Evolutionary conservation across 2,329 filamentous ascomycete species (phyloP).

Genomic region (Apiospora arundinis): DNA sequence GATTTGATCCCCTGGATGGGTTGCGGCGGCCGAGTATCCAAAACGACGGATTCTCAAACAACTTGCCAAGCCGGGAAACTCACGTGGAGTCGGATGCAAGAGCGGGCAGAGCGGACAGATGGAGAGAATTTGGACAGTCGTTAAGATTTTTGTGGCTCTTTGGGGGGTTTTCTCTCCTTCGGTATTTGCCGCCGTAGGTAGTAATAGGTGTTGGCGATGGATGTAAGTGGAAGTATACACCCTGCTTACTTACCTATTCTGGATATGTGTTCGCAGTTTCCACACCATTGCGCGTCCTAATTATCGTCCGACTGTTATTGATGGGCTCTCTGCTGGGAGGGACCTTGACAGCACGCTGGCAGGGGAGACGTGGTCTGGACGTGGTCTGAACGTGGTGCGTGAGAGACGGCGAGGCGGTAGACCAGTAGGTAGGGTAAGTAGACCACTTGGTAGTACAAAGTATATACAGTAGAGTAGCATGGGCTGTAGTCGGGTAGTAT

Average conservation of each 20-base stretch:
- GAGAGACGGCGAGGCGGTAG: too few species aligned
- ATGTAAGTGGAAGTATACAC: not conserved
- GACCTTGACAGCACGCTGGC: not conserved
- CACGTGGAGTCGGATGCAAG: conserved; percentile 14
- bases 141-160: not conserved
- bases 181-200: not conserved
- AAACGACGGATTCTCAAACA: conserved; percentile 16
- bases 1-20: conserved; percentile 15
- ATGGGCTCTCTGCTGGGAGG: not conserved
- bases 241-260: not conserved
- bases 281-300: conserved; percentile 6
- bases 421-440: too few species aligned
- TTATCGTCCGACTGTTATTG: not conserved
- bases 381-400: too few species aligned
- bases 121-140: not conserved
- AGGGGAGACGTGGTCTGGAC: not conserved
- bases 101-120: conserved; percentile 10
- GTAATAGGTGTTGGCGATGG: not conserved
- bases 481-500: not conserved
- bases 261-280: not conserved
- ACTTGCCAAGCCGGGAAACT: conserved; percentile 18
- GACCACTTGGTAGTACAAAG: too few species aligned
- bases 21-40: conserved; percentile 17
- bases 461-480: too few species aligned
- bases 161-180: not conserved